Conservation (phyloP, 495 filamentous ascomycete species). For the Letharia lupina region DNA sequence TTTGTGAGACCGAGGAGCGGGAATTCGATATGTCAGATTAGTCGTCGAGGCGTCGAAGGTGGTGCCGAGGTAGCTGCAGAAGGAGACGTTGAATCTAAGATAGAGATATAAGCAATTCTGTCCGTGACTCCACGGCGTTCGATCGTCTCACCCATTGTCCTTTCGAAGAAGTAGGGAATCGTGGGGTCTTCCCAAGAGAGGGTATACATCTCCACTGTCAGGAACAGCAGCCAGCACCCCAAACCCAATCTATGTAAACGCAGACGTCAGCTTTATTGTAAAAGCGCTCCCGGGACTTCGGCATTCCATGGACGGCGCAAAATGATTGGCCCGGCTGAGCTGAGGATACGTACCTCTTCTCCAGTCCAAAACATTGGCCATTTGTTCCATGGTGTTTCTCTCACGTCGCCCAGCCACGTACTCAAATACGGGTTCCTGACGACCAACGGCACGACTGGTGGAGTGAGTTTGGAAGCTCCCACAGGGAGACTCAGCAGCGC, state of each 20-base stretch:
- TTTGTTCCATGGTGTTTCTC: constrained; percentile 74
- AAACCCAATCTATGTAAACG: constrained; percentile 57
- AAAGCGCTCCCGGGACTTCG: neutral
- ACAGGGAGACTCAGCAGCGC: constrained; percentile 18
- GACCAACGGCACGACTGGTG: constrained; percentile 77
- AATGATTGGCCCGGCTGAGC: neutral
- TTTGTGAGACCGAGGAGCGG: constrained; percentile 33
- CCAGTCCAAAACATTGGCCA: constrained; percentile 98
- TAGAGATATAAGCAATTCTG: neutral
- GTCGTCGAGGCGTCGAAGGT: constrained; percentile 90
- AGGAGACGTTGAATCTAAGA: constrained; percentile 54
- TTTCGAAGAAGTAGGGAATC: constrained; percentile 51
- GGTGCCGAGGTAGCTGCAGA: constrained; percentile 65
- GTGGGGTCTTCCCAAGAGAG: constrained; percentile 77
- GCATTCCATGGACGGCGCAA: neutral
- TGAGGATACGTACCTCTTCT: constrained; percentile 40
- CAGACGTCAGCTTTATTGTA: neutral
- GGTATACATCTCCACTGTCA: constrained; percentile 63
- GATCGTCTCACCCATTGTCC: constrained; percentile 37
- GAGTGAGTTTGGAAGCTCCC: constrained; percentile 47
- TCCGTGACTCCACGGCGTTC: neutral
- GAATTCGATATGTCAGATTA: constrained; percentile 75
- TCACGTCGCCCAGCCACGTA: constrained; percentile 73
- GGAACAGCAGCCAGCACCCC: constrained; percentile 71
- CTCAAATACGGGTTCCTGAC: constrained; percentile 91